Conservation (phyloP, 202 grass and related monocot genomes). For the Brachypodium distachyon region DNA sequence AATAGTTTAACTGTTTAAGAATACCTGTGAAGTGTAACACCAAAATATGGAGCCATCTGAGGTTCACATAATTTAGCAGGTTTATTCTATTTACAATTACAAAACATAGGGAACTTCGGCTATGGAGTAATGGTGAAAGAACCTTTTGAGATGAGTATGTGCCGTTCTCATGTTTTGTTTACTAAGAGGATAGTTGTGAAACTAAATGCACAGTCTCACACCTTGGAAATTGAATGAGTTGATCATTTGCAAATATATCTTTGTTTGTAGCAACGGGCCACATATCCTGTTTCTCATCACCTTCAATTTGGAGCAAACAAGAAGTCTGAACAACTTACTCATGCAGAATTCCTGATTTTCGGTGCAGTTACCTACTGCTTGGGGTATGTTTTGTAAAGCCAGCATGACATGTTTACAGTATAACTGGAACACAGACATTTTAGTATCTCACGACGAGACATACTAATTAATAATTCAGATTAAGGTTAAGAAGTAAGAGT, state of each 20-base stretch:
- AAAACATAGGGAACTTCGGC: neutral
- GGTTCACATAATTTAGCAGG: neutral
- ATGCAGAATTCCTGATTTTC: neutral
- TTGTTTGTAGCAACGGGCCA: neutral
- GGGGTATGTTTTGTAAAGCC: neutral
- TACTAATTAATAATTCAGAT: neutral
- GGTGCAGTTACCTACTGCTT: neutral
- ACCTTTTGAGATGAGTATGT: neutral
- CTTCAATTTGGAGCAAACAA: neutral
- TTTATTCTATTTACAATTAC: neutral
- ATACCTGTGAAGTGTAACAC: conserved; percentile 11
- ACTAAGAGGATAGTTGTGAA: neutral
- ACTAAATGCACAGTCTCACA: neutral
- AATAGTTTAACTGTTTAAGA: conserved; percentile 3
- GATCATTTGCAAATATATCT: neutral
- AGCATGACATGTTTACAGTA: neutral
- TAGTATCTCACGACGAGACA: neutral
- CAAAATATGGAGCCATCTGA: conserved; percentile 3
- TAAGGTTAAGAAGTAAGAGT: neutral
- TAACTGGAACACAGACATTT: neutral
- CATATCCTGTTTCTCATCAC: neutral
- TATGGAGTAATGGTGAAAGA: neutral
- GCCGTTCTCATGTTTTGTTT: neutral
- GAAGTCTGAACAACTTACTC: conserved; percentile 13
- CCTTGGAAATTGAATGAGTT: neutral